A percentile compares a stretch with the other conserved stretches of the same genome.
Evolutionary conservation across 495 filamentous ascomycete species (phyloP).

Genomic region (Pseudevernia furfuracea): DNA sequence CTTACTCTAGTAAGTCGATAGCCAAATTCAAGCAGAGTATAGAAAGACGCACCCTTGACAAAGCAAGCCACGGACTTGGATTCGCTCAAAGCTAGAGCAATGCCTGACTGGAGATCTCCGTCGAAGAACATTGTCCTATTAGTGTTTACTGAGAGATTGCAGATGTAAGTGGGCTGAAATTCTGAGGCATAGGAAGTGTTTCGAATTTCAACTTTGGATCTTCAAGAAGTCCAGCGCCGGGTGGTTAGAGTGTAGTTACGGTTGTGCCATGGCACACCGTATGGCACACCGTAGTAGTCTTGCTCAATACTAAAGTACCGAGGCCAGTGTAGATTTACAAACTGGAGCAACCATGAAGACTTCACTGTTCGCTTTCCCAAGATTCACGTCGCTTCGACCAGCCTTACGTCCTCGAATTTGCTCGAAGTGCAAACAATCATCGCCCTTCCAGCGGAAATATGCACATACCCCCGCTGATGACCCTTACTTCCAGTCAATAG

Average conservation of each 20-base stretch:
- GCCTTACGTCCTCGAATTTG: not conserved
- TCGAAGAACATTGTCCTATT: conserved; percentile 60
- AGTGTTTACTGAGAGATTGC: not conserved
- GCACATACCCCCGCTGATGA: conserved; percentile 50
- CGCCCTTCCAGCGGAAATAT: conserved; percentile 16
- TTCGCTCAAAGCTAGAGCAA: conserved; percentile 62
- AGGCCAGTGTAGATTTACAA: not conserved
- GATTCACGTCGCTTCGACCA: not conserved
- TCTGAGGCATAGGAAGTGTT: too few species aligned
- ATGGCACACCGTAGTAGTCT: too few species aligned
- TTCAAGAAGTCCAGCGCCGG: not conserved
- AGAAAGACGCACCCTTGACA: conserved; percentile 49
- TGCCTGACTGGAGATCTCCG: conserved; percentile 71
- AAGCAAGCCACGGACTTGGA: conserved; percentile 62
- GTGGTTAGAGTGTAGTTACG: not conserved
- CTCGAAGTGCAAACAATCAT: conserved; percentile 6
- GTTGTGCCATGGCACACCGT: too few species aligned
- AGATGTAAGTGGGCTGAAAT: not conserved
- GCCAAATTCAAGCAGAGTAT: not conserved
- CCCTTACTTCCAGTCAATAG: conserved; percentile 66
- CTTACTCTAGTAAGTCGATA: conserved; percentile 32
- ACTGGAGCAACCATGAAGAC: not conserved
- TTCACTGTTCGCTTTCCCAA: conserved; percentile 1
- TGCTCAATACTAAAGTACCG: too few species aligned
- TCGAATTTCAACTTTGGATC: too few species aligned